Evolutionary conservation across 495 filamentous ascomycete species (phyloP), one percentile per base, ranked within the genome.

Genomic region (Penicillium soppii): DNA sequence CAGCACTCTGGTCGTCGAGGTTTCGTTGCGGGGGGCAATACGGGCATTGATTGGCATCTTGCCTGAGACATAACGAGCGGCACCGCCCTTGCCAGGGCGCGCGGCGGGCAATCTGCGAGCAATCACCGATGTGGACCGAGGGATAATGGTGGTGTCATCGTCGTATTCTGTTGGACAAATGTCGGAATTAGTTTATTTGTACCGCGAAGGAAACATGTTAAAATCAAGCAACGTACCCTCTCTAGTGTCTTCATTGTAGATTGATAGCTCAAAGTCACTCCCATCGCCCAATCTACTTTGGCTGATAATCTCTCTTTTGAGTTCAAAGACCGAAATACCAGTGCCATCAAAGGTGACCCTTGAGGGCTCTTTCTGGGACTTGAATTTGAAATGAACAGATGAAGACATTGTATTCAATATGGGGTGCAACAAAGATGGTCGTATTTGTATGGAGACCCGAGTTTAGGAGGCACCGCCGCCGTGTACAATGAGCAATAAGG

Each of bases 351-450:
- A 99, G 60, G 90, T 87, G 52, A 99, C 89, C 66, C 91, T 80
- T 19, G 90, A 87, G 47, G 92, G 89, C 68, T 97, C 95, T 73
- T 92, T 96, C 68, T 94, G 90, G 51, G 92, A 97, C 79, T 97
- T 97, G 88, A 97, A 99, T 76, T 95, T 96, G 88, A 96, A 97
- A 76, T 96, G 97, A 68, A 99, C 92, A 55, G 91, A 97, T 48
- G 95, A 97, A 73, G 92, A 81, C 94, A 98, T 98, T 75, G 69
- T 72, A 74, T 74, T 73, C 67, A 70, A 68, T 61, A 86, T 74
- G 63, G 49, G 65, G 38, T 52, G 58, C 60, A 61, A 67, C 50
- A 58, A 60, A 56, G 56, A 56, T 58, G 58, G 52, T 59, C 45
- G 59, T 58, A 19, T 10, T 32, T 56, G 58, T 63, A 65, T 61